A percentile compares a stretch with the other conserved stretches of the same genome.
Evolutionary conservation across 352 stramenopile genomes (phyloP).

Genomic region (Nannochloropsis limnetica): DNA sequence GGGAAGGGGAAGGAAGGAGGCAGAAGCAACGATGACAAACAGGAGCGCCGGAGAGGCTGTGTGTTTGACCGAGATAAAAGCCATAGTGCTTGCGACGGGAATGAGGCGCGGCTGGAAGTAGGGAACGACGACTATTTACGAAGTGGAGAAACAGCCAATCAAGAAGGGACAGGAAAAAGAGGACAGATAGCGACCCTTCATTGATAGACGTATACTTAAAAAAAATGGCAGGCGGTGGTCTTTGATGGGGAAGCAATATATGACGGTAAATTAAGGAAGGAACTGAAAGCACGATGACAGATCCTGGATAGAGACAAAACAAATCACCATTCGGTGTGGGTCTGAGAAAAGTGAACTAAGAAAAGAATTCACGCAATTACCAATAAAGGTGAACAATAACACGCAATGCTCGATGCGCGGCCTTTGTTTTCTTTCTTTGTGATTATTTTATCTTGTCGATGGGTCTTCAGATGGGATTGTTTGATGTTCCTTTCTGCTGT

Average conservation of each 20-base stretch:
- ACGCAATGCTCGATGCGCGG: background rate
- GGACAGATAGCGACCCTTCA: background rate
- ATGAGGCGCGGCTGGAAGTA: background rate
- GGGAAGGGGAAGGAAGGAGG: too few species aligned
- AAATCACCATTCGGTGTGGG: background rate
- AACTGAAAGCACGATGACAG: background rate
- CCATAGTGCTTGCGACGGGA: too few species aligned
- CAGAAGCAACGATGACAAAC: too few species aligned
- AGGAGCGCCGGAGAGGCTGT: too few species aligned
- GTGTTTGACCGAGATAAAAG: too few species aligned
- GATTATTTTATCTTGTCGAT: background rate
- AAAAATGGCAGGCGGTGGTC: background rate
- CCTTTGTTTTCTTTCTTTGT: background rate
- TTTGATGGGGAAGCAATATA: background rate
- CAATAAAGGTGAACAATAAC: background rate
- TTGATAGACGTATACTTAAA: background rate
- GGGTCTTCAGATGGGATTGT: background rate
- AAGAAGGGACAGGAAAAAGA: background rate
- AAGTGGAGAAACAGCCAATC: background rate
- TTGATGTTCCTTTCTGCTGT: background rate
- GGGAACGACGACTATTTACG: background rate
- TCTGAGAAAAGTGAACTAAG: background rate
- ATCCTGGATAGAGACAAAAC: background rate
- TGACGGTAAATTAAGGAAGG: background rate
- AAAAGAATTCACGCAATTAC: background rate